Evolutionary conservation across 352 stramenopile species (phyloP).

Genomic region (Phytophthora fragariaefolia): DNA sequence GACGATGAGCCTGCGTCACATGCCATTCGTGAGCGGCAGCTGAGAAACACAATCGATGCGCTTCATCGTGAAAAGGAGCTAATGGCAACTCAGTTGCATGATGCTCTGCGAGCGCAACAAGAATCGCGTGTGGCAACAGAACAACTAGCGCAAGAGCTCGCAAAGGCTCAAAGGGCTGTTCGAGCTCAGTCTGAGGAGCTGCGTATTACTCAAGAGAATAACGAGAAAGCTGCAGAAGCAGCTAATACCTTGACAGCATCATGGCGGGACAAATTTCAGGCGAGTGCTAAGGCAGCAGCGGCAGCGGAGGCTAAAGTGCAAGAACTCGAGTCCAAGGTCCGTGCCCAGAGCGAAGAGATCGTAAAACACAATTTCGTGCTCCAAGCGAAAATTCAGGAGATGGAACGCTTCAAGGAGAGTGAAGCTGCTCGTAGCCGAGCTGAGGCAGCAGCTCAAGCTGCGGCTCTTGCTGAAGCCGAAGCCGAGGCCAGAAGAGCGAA

Average conservation of each 20-base stretch:
- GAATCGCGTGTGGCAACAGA: slow-evolving; percentile 52
- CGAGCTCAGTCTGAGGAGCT: slow-evolving; percentile 57
- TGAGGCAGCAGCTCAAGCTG: slow-evolving; percentile 38
- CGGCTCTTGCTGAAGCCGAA: slow-evolving; percentile 42
- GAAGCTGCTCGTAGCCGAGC: slow-evolving; percentile 46
- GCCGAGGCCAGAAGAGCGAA: slow-evolving; percentile 34
- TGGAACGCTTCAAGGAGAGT: slow-evolving; percentile 60
- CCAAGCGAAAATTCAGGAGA: slow-evolving; percentile 56
- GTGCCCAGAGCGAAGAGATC: slow-evolving; percentile 56
- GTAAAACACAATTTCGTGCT: slow-evolving; percentile 70
- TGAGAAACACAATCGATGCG: slow-evolving; percentile 58
- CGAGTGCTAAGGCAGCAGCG: slow-evolving; percentile 39
- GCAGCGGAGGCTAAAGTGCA: slow-evolving; percentile 40
- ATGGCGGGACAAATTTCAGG: slow-evolving; percentile 68
- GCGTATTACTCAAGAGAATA: slow-evolving; percentile 43
- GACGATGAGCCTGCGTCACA: slow-evolving; percentile 17
- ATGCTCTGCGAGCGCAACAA: slow-evolving; percentile 57
- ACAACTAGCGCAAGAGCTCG: slow-evolving; percentile 65
- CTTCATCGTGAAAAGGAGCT: slow-evolving; percentile 69
- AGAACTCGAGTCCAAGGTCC: slow-evolving; percentile 58
- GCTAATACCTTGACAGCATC: slow-evolving; percentile 44
- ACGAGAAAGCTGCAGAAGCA: slow-evolving; percentile 48
- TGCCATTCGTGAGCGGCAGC: slow-evolving; percentile 41
- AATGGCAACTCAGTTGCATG: slow-evolving; percentile 63
- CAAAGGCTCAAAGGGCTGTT: slow-evolving; percentile 53